A percentile compares a stretch with the other conserved stretches of the same genome.
These are phyloP conservation scores for Metarhizium anisopliae DNA, from an alignment of 2,329 filamentous ascomycete species.

Conservation along the genomic window DNA sequence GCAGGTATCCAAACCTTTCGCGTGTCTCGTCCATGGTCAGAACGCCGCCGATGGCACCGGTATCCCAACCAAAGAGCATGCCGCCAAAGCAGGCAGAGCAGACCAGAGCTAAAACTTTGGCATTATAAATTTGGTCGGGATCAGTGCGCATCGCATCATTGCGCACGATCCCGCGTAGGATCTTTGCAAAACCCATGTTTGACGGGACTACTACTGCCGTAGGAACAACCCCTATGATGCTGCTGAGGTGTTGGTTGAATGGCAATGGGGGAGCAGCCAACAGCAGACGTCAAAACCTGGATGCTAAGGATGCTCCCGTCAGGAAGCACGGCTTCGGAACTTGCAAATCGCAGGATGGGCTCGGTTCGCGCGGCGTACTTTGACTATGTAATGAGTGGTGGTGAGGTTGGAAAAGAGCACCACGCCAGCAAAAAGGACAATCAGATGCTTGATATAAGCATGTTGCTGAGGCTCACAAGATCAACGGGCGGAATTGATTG, in stretches of 20 bases:
- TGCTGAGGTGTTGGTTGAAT: background rate
- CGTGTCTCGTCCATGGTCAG: constrained; percentile 51
- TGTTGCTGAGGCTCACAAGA: background rate
- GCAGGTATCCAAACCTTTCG: constrained; percentile 27
- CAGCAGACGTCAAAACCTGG: too few species aligned
- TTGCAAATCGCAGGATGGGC: too few species aligned
- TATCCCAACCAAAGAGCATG: constrained; percentile 42
- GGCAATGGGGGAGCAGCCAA: background rate
- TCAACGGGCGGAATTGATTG: background rate
- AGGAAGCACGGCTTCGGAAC: too few species aligned
- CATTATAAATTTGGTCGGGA: constrained; percentile 60
- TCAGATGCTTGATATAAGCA: background rate
- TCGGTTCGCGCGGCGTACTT: too few species aligned
- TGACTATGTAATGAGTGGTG: background rate
- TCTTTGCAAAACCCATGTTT: constrained; percentile 30
- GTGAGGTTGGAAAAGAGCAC: background rate
- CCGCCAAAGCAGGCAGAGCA: constrained; percentile 61
- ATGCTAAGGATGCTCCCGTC: background rate
- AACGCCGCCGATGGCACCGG: constrained; percentile 60
- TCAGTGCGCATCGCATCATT: constrained; percentile 65
- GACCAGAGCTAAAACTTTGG: constrained; percentile 56
- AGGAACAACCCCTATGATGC: background rate
- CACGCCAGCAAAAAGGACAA: too few species aligned
- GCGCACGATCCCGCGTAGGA: constrained; percentile 50
- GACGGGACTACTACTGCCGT: too few species aligned